These are phyloP conservation scores for Cicer cuneatum DNA, from an alignment of 306 rosid genomes.

Conservation along the genomic window DNA sequence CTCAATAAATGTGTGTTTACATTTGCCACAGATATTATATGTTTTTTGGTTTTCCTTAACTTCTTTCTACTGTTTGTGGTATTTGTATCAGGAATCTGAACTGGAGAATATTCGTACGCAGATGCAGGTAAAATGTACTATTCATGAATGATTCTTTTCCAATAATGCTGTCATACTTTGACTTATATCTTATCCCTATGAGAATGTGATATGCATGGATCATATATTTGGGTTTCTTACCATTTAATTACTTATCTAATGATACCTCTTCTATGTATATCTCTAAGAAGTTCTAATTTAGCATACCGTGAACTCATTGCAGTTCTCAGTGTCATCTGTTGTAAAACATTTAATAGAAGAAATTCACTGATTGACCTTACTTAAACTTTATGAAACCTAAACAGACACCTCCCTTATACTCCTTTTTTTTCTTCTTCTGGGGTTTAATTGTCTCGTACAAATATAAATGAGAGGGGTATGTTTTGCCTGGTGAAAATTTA, in stretches of 20 bases:
- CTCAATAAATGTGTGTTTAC: conserved; percentile 7
- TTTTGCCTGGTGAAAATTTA: conserved; percentile 8
- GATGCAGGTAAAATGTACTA: conserved; percentile 72
- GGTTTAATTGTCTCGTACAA: conserved; percentile 5
- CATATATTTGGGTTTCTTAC: conserved; percentile 18
- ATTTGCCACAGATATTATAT: background rate
- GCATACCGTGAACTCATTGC: conserved; percentile 23
- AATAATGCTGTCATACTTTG: background rate
- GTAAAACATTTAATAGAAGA: conserved; percentile 31
- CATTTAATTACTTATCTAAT: conserved; percentile 18
- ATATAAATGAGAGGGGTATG: conserved; percentile 27
- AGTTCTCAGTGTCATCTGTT: conserved; percentile 13
- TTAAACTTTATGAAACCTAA: conserved; percentile 14
- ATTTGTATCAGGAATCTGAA: conserved; percentile 74
- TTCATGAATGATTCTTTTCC: conserved; percentile 25
- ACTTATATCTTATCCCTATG: conserved; percentile 3
- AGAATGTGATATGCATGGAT: conserved; percentile 27
- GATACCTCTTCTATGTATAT: conserved; percentile 14
- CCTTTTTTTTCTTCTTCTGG: background rate
- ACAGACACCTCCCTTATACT: conserved; percentile 4
- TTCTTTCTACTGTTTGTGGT: conserved; percentile 34
- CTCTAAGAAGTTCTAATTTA: conserved; percentile 27
- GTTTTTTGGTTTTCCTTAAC: conserved; percentile 36
- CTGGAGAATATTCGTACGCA: conserved; percentile 83
- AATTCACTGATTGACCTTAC: conserved; percentile 11